These are phyloP conservation scores for Colletotrichum horii DNA, from an alignment of 2,329 filamentous ascomycete genomes.

Conservation along the genomic window DNA sequence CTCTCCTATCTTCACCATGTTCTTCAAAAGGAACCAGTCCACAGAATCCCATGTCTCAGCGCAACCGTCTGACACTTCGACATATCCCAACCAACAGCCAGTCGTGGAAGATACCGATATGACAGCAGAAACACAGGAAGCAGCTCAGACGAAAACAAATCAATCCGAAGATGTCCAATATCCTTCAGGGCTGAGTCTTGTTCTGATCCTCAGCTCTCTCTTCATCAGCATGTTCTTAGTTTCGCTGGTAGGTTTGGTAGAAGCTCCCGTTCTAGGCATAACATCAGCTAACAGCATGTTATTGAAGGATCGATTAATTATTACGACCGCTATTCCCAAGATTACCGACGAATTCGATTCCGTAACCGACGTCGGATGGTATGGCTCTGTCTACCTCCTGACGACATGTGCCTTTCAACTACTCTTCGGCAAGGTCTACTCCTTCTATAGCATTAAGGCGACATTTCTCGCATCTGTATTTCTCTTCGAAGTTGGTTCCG, in stretches of 20 bases:
- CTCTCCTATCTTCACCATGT: background rate
- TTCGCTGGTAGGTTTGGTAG: slow-evolving; percentile 17
- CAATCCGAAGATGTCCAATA: background rate
- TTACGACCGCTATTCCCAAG: slow-evolving; percentile 39
- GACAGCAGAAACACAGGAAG: background rate
- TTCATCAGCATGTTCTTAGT: slow-evolving; percentile 29
- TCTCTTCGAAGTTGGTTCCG: slow-evolving; percentile 33
- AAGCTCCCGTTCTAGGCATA: accelerated
- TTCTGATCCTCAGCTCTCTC: slow-evolving; percentile 25
- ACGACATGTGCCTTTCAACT: slow-evolving; percentile 31
- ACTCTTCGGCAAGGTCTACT: slow-evolving; percentile 33
- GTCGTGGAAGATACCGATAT: background rate
- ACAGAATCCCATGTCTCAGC: background rate
- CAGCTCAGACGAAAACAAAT: accelerated
- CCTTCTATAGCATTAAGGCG: slow-evolving; percentile 28
- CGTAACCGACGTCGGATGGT: slow-evolving; percentile 32
- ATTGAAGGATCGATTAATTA: slow-evolving; percentile 53
- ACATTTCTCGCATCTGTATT: slow-evolving; percentile 26
- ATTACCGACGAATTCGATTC: slow-evolving; percentile 35
- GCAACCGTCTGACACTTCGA: background rate
- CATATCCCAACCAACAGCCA: background rate
- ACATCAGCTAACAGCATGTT: background rate
- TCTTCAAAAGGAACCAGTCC: background rate
- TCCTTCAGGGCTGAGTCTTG: background rate
- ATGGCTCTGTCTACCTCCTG: slow-evolving; percentile 31